Evolutionary conservation across 768 basidiomycete genomes (phyloP).

Genomic region (Termitomyces sp.): DNA sequence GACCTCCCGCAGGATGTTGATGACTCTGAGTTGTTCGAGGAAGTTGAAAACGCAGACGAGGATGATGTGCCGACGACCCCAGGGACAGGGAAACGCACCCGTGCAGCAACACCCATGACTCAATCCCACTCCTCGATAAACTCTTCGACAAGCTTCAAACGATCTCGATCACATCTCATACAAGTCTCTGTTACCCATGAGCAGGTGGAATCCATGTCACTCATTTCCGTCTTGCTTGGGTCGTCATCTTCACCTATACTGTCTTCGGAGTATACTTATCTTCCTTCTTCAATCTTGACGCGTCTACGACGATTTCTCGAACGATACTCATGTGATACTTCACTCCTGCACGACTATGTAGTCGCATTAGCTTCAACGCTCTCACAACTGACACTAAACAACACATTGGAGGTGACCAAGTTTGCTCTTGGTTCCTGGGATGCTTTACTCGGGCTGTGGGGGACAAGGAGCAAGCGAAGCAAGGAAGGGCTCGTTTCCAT

Average conservation of each 20-base stretch:
- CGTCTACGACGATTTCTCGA: constrained; percentile 52
- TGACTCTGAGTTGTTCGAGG: constrained; percentile 29
- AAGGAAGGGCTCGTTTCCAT: constrained; percentile 81
- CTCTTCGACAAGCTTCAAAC: constrained; percentile 14
- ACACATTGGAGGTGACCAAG: constrained; percentile 44
- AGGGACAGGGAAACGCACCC: constrained; percentile 38
- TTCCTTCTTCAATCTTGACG: constrained; percentile 48
- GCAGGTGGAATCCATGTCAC: constrained; percentile 66
- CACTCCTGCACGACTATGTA: constrained; percentile 74
- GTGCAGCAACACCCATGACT: constrained; percentile 16
- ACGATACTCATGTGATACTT: constrained; percentile 65
- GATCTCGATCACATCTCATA: constrained; percentile 8
- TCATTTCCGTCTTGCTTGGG: constrained; percentile 55
- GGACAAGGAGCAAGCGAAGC: constrained; percentile 64
- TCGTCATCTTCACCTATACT: constrained; percentile 57
- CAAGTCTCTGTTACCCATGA: constrained; percentile 38
- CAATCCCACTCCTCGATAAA: constrained; percentile 11
- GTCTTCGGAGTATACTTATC: constrained; percentile 29
- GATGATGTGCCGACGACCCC: constrained; percentile 15
- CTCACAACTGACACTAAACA: constrained; percentile 75
- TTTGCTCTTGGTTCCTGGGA: constrained; percentile 65
- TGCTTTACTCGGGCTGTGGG: constrained; percentile 65
- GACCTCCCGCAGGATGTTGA: constrained; percentile 23
- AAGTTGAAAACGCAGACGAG: constrained; percentile 23
- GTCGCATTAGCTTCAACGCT: constrained; percentile 63